These are phyloP conservation scores for Huntiella decipiens DNA, from an alignment of 2,329 filamentous ascomycete genomes.

Conservation along the genomic window DNA sequence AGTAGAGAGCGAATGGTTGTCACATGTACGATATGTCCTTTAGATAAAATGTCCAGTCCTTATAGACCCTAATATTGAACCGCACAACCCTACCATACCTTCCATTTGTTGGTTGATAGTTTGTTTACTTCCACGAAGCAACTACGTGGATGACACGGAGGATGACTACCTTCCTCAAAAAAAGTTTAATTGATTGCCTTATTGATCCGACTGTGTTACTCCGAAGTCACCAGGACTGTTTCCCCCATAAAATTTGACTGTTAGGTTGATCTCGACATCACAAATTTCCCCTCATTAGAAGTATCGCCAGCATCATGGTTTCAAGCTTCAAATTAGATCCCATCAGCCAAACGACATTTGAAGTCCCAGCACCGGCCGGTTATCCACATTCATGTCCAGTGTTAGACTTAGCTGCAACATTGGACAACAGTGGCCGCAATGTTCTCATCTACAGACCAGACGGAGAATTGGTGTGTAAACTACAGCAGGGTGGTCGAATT, in stretches of 20 bases:
- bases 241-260: no score
- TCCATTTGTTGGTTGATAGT: no score
- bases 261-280: no score
- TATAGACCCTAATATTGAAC: neutral
- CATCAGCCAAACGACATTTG: slow-evolving; percentile 38
- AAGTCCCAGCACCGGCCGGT: slow-evolving; percentile 32
- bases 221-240: no score
- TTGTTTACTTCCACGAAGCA: no score
- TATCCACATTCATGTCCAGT: slow-evolving; percentile 62
- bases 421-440: slow-evolving; percentile 45
- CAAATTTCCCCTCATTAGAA: no score
- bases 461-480: slow-evolving; percentile 44
- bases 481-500: slow-evolving; percentile 25
- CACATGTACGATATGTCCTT: slow-evolving; percentile 1
- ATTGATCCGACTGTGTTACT: no score
- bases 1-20: neutral
- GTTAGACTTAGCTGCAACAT: slow-evolving; percentile 62
- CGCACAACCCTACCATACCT: neutral
- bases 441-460: slow-evolving; percentile 63
- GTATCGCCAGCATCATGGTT: no score
- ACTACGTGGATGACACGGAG: no score
- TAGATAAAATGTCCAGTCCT: neutral
- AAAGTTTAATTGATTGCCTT: no score
- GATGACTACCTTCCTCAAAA: no score
- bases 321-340: slow-evolving; percentile 20